Percentiles rank a stretch among this genome's conserved stretches.
Evolutionary conservation across 2,329 filamentous ascomycete species (phyloP).

Genomic region (Rhytidhysteron rufulum): DNA sequence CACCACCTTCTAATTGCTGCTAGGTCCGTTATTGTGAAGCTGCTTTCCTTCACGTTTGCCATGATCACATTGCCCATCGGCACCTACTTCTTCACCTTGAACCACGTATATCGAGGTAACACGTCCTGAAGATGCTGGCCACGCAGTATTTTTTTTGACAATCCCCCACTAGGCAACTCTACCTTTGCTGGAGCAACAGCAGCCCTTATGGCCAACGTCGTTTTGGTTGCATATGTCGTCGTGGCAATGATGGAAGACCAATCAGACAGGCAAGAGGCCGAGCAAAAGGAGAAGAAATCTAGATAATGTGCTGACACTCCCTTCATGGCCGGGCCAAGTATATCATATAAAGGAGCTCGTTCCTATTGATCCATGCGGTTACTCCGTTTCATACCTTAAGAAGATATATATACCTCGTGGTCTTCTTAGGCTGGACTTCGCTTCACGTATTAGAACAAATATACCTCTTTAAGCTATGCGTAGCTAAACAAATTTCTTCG

Average conservation of each 20-base stretch:
- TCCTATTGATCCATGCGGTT: too few relatives aligned
- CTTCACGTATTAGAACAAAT: too few relatives aligned
- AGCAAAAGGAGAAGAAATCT: conserved; percentile 42
- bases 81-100: conserved; percentile 79
- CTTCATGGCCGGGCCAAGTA: too few relatives aligned
- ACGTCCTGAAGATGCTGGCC: conserved; percentile 4
- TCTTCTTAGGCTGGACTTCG: too few relatives aligned
- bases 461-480: too few relatives aligned
- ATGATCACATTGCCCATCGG: conserved; percentile 87
- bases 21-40: conserved; percentile 82
- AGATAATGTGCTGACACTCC: too few relatives aligned
- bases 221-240: conserved; percentile 84
- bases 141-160: neutral
- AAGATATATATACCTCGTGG: too few relatives aligned
- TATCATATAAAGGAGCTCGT: too few relatives aligned
- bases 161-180: conserved; percentile 64
- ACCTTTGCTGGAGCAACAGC: conserved; percentile 83
- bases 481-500: too few relatives aligned
- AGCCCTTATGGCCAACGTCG: conserved; percentile 85
- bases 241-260: conserved; percentile 88
- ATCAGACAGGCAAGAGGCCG: conserved; percentile 44
- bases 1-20: conserved; percentile 2
- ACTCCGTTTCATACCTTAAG: too few relatives aligned
- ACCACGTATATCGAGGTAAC: conserved; percentile 73
- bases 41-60: conserved; percentile 83